Evolutionary conservation across 225 moss, liverwort and hornwort genomes (phyloP).

Genomic region (Takakia lepidozioides): DNA sequence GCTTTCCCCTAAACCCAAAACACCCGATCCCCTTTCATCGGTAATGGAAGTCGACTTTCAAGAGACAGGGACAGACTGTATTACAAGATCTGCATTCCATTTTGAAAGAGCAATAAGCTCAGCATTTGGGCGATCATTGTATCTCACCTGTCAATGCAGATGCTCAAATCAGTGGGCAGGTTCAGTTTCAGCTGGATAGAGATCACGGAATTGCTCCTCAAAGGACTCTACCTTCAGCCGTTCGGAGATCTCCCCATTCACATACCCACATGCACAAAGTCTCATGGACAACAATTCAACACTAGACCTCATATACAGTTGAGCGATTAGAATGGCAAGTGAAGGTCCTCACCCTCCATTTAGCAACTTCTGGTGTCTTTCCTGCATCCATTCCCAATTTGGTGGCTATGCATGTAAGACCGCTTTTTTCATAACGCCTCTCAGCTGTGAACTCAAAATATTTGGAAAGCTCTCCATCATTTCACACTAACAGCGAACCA

Average conservation of each 20-base stretch:
- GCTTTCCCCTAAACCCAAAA: too few species aligned
- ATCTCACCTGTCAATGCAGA: constrained; percentile 61
- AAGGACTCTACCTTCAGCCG: not conserved
- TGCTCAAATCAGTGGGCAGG: too few species aligned
- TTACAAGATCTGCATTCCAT: constrained; percentile 75
- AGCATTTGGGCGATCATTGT: constrained; percentile 92
- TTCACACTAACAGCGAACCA: not conserved
- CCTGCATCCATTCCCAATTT: constrained; percentile 30
- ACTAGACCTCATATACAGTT: too few species aligned
- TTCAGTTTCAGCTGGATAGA: too few species aligned
- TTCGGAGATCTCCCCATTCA: not conserved
- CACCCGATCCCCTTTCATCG: too few species aligned
- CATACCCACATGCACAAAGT: not conserved
- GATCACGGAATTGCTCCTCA: not conserved
- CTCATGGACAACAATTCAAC: too few species aligned
- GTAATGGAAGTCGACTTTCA: too few species aligned
- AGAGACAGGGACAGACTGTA: constrained; percentile 55
- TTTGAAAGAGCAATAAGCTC: constrained; percentile 78
- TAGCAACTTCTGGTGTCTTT: constrained; percentile 60
- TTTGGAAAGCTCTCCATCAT: not conserved
- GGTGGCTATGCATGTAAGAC: not conserved
- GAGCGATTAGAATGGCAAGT: too few species aligned
- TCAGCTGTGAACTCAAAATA: not conserved
- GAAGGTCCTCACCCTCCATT: constrained; percentile 49
- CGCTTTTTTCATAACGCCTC: not conserved